These are phyloP conservation scores for Orbilia oligospora DNA, from an alignment of 2,329 filamentous ascomycete species.

Conservation along the genomic window DNA sequence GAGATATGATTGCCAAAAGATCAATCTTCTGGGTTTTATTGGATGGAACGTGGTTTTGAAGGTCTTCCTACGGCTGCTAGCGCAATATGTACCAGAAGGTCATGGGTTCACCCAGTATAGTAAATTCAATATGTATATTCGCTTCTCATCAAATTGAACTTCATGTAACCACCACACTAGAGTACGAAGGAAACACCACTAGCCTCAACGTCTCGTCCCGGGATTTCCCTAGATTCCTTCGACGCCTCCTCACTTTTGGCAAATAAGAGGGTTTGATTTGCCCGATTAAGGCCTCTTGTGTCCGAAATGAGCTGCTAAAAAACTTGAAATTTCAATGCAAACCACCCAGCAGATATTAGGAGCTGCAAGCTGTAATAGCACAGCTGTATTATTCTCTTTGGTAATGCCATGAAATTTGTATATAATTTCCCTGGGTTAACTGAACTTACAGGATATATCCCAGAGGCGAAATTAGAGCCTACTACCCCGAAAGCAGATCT, in stretches of 20 bases:
- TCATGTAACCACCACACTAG: slow-evolving; percentile 7
- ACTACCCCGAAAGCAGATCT: slow-evolving; percentile 49
- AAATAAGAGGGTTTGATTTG: slow-evolving; percentile 56
- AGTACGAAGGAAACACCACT: slow-evolving; percentile 14
- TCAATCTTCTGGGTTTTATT: slow-evolving; percentile 35
- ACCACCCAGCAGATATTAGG: slow-evolving; percentile 31
- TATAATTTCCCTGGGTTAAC: slow-evolving; percentile 56
- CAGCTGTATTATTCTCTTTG: slow-evolving; percentile 41
- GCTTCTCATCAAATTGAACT: slow-evolving; percentile 30
- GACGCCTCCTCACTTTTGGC: slow-evolving; percentile 55
- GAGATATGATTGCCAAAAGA: slow-evolving; percentile 42
- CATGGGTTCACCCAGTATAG: slow-evolving; percentile 16
- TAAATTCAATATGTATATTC: slow-evolving; percentile 36
- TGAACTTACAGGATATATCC: slow-evolving; percentile 58
- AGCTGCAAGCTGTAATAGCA: slow-evolving; percentile 32
- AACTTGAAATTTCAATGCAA: slow-evolving; percentile 37
- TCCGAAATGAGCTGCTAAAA: slow-evolving; percentile 52
- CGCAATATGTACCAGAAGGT: slow-evolving; percentile 21
- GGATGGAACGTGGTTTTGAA: slow-evolving; percentile 1
- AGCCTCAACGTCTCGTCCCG: slow-evolving; percentile 20
- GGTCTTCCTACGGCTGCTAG: slow-evolving; percentile 26
- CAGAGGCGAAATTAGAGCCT: slow-evolving; percentile 59
- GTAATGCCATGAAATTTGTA: slow-evolving; percentile 51
- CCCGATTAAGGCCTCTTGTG: slow-evolving; percentile 50
- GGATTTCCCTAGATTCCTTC: slow-evolving; percentile 16